Conservation (phyloP, 176 grass and related monocot species). For the Coix lacrymajobi region DNA sequence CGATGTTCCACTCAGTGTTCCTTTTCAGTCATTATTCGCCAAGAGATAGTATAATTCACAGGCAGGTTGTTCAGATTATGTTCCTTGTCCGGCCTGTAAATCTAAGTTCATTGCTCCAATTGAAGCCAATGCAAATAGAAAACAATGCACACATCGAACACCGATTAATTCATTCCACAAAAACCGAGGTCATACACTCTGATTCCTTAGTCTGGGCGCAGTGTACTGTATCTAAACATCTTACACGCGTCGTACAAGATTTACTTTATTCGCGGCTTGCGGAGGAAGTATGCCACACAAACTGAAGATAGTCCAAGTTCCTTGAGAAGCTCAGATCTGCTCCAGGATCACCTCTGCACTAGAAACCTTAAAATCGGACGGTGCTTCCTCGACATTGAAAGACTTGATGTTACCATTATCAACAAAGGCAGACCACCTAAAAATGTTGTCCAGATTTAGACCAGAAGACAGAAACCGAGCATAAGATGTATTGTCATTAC, state of each 20-base stretch:
- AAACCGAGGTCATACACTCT: not conserved
- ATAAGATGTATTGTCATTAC: not conserved
- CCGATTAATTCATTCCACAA: not conserved
- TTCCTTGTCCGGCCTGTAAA: not conserved
- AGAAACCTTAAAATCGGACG: conserved; percentile 84
- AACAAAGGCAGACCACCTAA: conserved; percentile 93
- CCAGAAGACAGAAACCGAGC: not conserved
- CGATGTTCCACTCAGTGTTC: too few species aligned
- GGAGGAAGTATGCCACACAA: not conserved
- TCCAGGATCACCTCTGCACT: conserved; percentile 78
- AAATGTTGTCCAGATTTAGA: not conserved
- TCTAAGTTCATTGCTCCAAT: not conserved
- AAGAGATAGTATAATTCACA: not conserved
- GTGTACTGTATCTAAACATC: not conserved
- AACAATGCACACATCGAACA: not conserved
- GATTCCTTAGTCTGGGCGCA: not conserved
- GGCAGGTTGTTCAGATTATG: not conserved
- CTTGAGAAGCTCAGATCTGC: conserved; percentile 53
- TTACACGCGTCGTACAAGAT: not conserved
- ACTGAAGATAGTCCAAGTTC: not conserved
- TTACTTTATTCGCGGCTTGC: conserved; percentile 13
- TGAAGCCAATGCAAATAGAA: not conserved
- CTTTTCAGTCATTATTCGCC: too few species aligned
- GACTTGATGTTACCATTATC: conserved; percentile 82
- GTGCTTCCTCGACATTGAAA: conserved; percentile 83